Base-by-base conservation (phyloP, 371 early-diverging fungal genomes). In the Syncephalastrum monosporum region DNA sequence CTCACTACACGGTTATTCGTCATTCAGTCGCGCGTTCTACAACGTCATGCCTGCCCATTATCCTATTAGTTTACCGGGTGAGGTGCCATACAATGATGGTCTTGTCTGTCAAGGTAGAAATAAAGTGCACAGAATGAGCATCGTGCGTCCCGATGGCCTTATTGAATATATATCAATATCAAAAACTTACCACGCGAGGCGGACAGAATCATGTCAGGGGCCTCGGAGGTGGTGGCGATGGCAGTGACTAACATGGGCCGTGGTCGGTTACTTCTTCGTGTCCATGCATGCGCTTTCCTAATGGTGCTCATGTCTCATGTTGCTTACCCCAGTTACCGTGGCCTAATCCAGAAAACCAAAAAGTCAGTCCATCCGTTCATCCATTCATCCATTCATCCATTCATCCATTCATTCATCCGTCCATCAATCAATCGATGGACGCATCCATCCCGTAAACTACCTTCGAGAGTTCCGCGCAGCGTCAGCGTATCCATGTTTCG, bases 41-140 rank as follows among this genome's bases (percentile, higher is more conserved):
- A 21, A 21, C 21, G 21, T 21, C 21, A 21, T 21, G 21, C 21
- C 21, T 21, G 21, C 21, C 2, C 21, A 21, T 21, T 21, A 21
- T 21, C 2, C 21, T 2, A 21, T 21, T 21, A 21, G 21, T 21
- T 53, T 68, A 68, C 63, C 66, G 89, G 69, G 88, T 89, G 73
- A 96, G 80, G 73, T 87, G 79, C 96, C 95, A 96, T 77, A 96
- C 93, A 64, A 96, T 89, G 77, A 95, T 79, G 66, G 92, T 83
- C 90, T 92, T 96, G 87, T 94, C 92, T 88, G 65, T 41, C 46
- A 38, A 56, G 14, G 5, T 0, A 14, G 2, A 56, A 55, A 19
- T 44, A 55, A 17, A 55, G 45, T 2, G 1, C 5, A 1, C 13
- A 23, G 15, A 27, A 27, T 27, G 3, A 27, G 27, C 27, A 27